phyloP scores from a whole-genome alignment of 2,329 filamentous ascomycete genomes.

The Xylariaceae sp. region DNA sequence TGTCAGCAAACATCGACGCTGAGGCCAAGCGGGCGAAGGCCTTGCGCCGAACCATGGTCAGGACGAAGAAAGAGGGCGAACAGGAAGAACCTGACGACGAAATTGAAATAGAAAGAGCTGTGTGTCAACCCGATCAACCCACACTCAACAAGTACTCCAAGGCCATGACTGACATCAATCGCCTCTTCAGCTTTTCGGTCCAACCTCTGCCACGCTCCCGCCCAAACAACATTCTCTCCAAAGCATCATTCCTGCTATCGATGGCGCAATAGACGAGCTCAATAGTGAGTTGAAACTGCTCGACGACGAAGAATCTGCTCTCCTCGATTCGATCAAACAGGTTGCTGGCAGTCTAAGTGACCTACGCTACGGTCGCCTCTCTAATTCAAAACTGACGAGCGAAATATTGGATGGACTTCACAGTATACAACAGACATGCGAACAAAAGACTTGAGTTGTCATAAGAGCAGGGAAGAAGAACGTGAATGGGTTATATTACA shows the following conservation, averaged over 20 bases:
- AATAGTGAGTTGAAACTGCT: conserved; percentile 64
- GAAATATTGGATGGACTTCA: conserved; percentile 66
- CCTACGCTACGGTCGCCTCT: conserved; percentile 73
- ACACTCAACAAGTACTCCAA: too few relatives aligned
- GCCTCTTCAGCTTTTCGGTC: conserved; percentile 54
- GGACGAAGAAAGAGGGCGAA: conserved; percentile 49
- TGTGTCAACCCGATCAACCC: too few relatives aligned
- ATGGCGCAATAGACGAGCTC: conserved; percentile 60
- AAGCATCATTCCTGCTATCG: conserved; percentile 66
- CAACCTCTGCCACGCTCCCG: conserved; percentile 40
- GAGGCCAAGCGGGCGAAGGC: conserved; percentile 60
- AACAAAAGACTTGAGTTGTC: conserved; percentile 40
- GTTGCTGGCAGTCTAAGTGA: conserved; percentile 74
- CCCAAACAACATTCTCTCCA: conserved; percentile 55
- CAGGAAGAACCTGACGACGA: conserved; percentile 58
- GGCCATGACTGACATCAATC: too few relatives aligned
- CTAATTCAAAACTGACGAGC: conserved; percentile 57
- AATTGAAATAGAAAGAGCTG: conserved; percentile 57
- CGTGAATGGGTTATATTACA: background rate
- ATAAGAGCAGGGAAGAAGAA: background rate
- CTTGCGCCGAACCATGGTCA: conserved; percentile 55
- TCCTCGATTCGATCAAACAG: conserved; percentile 59
- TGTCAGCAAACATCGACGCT: conserved; percentile 61
- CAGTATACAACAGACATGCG: conserved; percentile 61
- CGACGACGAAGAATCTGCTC: conserved; percentile 57